Evolutionary conservation across 306 rosid species (phyloP).

Genomic region (Quercus ilex): DNA sequence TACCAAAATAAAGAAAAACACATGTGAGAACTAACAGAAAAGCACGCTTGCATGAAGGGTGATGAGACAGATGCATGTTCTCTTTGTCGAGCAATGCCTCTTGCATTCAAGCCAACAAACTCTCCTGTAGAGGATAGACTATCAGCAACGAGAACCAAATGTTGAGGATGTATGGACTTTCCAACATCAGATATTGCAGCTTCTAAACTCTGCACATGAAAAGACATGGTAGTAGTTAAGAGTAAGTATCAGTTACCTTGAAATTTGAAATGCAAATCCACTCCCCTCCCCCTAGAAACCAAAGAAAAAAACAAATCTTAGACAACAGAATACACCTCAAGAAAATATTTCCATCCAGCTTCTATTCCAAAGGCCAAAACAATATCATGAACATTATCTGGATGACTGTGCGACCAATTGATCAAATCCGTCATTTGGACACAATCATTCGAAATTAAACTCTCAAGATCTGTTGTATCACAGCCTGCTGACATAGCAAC

Average conservation of each 20-base stretch:
- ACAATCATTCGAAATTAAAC: conserved; percentile 52
- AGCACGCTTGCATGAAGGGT: conserved; percentile 94
- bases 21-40: conserved; percentile 68
- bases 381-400: conserved; percentile 64
- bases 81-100: conserved; percentile 68
- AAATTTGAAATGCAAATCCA: conserved; percentile 1
- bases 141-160: conserved; percentile 69
- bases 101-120: conserved; percentile 84
- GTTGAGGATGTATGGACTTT: conserved; percentile 69
- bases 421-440: conserved; percentile 62
- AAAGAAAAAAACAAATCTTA: neutral
- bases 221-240: conserved; percentile 14
- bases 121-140: conserved; percentile 75
- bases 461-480: conserved; percentile 50
- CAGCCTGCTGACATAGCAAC: conserved; percentile 55
- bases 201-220: conserved; percentile 58
- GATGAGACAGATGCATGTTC: conserved; percentile 61
- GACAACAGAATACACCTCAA: conserved; percentile 44
- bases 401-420: conserved; percentile 95
- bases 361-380: conserved; percentile 72
- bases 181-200: conserved; percentile 76
- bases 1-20: neutral
- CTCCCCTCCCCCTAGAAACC: no score
- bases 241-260: conserved; percentile 10
- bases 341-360: conserved; percentile 74